These are phyloP conservation scores for Sesbania bispinosa DNA, from an alignment of 306 rosid species.

Conservation along the genomic window DNA sequence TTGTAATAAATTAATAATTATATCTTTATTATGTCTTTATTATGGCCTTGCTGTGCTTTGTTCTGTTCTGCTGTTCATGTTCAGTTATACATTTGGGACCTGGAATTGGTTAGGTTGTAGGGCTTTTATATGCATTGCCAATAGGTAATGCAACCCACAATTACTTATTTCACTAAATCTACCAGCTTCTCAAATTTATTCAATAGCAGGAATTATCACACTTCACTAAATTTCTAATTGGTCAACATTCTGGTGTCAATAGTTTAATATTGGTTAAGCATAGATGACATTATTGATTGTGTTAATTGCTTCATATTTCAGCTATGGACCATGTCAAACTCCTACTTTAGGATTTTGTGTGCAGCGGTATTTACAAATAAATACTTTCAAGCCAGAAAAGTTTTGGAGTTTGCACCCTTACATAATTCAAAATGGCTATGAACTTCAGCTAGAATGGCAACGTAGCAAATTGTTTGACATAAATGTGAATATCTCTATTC, in stretches of 20 bases:
- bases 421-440: constrained; percentile 75
- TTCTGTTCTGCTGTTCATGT: constrained; percentile 4
- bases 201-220: neutral
- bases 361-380: constrained; percentile 87
- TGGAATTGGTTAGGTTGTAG: constrained; percentile 17
- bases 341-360: constrained; percentile 97
- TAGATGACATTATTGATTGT: constrained; percentile 29
- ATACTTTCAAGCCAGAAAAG: constrained; percentile 88
- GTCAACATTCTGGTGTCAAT: neutral
- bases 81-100: constrained; percentile 5
- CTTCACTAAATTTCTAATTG: constrained; percentile 11
- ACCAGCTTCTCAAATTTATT: constrained; percentile 1
- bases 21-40: neutral
- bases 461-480: constrained; percentile 83
- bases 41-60: constrained; percentile 5
- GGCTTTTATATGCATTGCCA: constrained; percentile 17
- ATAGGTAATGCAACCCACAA: constrained; percentile 1
- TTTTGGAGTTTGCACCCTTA: constrained; percentile 85
- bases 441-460: constrained; percentile 90
- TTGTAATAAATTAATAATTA: neutral
- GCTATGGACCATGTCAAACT: constrained; percentile 99
- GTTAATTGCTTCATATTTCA: constrained; percentile 47
- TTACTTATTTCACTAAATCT: constrained; percentile 10
- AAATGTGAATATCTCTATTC: constrained; percentile 50
- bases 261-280: constrained; percentile 16